phyloP scores from a whole-genome alignment of 2,329 filamentous ascomycete species.

The Xylariaceae sp. region DNA sequence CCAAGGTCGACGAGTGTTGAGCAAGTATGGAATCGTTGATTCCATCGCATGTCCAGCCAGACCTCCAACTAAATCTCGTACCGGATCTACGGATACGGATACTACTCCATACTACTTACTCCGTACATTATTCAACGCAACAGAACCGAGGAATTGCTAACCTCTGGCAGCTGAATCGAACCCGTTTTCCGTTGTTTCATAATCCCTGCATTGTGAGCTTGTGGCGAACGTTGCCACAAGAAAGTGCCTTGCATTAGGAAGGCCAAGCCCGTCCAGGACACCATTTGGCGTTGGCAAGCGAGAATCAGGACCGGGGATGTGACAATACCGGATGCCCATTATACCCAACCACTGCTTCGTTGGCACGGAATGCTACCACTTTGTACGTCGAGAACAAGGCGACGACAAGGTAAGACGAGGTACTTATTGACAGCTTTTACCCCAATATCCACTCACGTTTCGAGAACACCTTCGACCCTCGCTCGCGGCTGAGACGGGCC shows the following conservation, averaged over 20 bases:
- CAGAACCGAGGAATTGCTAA: neutral
- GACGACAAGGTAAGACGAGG: too few species aligned
- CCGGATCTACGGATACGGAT: too few species aligned
- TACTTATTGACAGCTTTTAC: neutral
- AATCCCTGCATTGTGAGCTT: slow-evolving; percentile 10
- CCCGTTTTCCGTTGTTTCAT: slow-evolving; percentile 14
- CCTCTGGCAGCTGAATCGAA: slow-evolving; percentile 5
- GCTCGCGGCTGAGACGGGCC: slow-evolving; percentile 3
- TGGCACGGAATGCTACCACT: neutral
- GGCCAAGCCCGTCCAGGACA: slow-evolving; percentile 3
- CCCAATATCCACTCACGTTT: slow-evolving; percentile 3
- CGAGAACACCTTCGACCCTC: neutral
- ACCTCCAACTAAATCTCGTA: too few species aligned
- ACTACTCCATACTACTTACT: too few species aligned
- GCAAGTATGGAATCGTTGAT: too few species aligned
- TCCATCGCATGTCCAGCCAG: too few species aligned
- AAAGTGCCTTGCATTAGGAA: slow-evolving; percentile 15
- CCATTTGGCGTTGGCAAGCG: slow-evolving; percentile 3
- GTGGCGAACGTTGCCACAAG: slow-evolving; percentile 14
- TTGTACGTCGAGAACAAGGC: neutral
- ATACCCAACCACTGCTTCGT: neutral
- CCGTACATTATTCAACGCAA: too few species aligned
- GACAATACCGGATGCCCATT: neutral
- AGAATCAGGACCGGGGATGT: slow-evolving; percentile 4
- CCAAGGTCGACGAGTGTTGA: too few species aligned